Evolutionary conservation across 345 rosid genomes (phyloP).

Genomic region (Citrus trifoliata): DNA sequence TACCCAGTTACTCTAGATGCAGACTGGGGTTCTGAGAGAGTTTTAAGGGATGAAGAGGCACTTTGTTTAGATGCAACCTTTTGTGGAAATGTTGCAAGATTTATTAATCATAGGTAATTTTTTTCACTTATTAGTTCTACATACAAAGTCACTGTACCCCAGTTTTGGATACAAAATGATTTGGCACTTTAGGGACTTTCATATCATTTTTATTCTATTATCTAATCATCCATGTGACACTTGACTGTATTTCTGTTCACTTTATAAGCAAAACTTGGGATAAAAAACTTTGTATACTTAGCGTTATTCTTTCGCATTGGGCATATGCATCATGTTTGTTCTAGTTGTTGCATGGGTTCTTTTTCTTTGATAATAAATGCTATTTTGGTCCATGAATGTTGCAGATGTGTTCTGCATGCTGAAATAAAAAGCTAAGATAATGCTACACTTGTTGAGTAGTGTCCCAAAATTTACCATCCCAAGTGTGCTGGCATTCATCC

Average conservation of each 20-base stretch:
- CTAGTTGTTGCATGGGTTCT: not conserved
- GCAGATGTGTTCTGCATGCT: not conserved
- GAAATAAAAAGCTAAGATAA: not conserved
- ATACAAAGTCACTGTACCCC: not conserved
- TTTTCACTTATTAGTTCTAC: slow-evolving; percentile 1
- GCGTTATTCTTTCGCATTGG: not conserved
- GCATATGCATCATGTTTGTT: not conserved
- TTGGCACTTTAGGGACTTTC: not conserved
- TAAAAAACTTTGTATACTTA: not conserved
- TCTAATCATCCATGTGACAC: not conserved
- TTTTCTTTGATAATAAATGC: not conserved
- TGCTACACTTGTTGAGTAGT: no score
- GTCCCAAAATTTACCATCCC: no score
- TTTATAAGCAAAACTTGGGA: not conserved
- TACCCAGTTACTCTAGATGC: slow-evolving; percentile 80
- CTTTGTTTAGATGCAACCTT: slow-evolving; percentile 80
- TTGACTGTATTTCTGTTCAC: not conserved
- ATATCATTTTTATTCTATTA: not conserved
- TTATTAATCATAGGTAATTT: slow-evolving; percentile 85
- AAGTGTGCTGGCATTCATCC: no score
- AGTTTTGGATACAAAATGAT: not conserved
- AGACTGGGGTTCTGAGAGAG: slow-evolving; percentile 65
- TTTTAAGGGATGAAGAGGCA: slow-evolving; percentile 71
- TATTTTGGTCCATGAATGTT: not conserved
- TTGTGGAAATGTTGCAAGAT: slow-evolving; percentile 83